phyloP scores from a whole-genome alignment of 306 rosid genomes.

The Ammopiptanthus mongolicus region DNA sequence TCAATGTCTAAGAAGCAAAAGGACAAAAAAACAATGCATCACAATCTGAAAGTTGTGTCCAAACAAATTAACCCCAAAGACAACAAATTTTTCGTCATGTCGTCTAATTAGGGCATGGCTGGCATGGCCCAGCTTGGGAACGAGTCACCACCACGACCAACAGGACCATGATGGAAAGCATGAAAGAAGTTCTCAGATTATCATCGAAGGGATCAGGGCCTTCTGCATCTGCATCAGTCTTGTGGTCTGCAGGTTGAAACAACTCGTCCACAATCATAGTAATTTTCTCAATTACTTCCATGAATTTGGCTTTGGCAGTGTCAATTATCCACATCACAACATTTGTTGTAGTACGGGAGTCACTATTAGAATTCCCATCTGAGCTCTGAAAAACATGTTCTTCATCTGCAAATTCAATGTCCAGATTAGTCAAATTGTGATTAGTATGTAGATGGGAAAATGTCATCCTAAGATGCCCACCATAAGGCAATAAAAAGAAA shows the following conservation, averaged over 20 bases:
- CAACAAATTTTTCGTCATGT: slow-evolving; percentile 30
- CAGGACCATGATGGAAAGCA: slow-evolving; percentile 67
- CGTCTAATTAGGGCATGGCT: slow-evolving; percentile 43
- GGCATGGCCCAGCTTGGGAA: slow-evolving; percentile 17
- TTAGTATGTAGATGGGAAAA: neutral
- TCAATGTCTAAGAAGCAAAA: neutral
- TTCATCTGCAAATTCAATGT: slow-evolving; percentile 28
- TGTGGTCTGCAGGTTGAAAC: slow-evolving; percentile 23
- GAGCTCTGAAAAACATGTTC: neutral
- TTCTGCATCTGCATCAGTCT: neutral
- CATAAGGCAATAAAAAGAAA: neutral
- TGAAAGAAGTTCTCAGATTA: slow-evolving; percentile 53
- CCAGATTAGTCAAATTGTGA: neutral
- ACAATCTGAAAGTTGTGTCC: neutral
- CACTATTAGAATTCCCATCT: slow-evolving; percentile 19
- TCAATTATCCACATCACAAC: slow-evolving; percentile 38
- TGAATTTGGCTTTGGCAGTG: slow-evolving; percentile 34
- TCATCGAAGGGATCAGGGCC: slow-evolving; percentile 35
- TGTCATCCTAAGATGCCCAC: neutral
- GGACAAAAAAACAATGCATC: neutral
- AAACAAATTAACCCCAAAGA: neutral
- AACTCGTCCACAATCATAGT: slow-evolving; percentile 35
- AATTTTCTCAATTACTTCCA: slow-evolving; percentile 44
- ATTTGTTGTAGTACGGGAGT: slow-evolving; percentile 20
- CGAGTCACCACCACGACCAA: slow-evolving; percentile 65